phyloP scores from a whole-genome alignment of 164 flowering plant species.

The Piper longum region DNA sequence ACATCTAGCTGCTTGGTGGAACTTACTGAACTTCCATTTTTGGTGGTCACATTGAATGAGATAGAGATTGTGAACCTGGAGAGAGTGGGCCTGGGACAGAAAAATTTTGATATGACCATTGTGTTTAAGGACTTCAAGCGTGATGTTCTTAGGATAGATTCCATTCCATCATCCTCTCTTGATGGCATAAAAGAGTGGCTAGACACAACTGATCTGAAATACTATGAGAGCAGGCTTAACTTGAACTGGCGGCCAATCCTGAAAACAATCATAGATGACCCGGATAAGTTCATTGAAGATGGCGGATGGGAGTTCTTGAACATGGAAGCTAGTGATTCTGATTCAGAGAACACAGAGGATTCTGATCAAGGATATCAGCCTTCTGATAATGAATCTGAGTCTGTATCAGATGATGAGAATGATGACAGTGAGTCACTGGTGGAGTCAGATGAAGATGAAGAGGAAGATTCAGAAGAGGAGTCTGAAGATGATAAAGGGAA shows the following conservation, averaged over 20 bases:
- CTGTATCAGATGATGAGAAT: slow-evolving; percentile 54
- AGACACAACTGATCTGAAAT: slow-evolving; percentile 67
- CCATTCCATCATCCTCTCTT: slow-evolving; percentile 65
- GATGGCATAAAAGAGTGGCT: slow-evolving; percentile 88
- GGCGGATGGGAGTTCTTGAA: slow-evolving; percentile 91
- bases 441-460: slow-evolving; percentile 48
- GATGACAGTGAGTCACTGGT: slow-evolving; percentile 60
- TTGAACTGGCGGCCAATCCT: slow-evolving; percentile 59
- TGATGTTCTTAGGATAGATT: slow-evolving; percentile 66
- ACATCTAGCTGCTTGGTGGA: slow-evolving; percentile 76
- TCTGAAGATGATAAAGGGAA: slow-evolving; percentile 72
- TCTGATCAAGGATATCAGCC: slow-evolving; percentile 73
- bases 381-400: slow-evolving; percentile 50
- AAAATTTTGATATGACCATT: slow-evolving; percentile 73
- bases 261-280: slow-evolving; percentile 69
- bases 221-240: slow-evolving; percentile 72
- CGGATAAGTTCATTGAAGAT: slow-evolving; percentile 53
- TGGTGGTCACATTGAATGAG: slow-evolving; percentile 59
- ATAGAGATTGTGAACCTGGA: slow-evolving; percentile 83
- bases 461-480: slow-evolving; percentile 55
- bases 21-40: slow-evolving; percentile 57
- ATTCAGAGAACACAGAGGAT: slow-evolving; percentile 49
- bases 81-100: slow-evolving; percentile 75
- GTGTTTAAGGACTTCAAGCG: slow-evolving; percentile 83
- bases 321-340: slow-evolving; percentile 70